phyloP scores from a whole-genome alignment of 768 basidiomycete species.

The Panellus pusillus region DNA sequence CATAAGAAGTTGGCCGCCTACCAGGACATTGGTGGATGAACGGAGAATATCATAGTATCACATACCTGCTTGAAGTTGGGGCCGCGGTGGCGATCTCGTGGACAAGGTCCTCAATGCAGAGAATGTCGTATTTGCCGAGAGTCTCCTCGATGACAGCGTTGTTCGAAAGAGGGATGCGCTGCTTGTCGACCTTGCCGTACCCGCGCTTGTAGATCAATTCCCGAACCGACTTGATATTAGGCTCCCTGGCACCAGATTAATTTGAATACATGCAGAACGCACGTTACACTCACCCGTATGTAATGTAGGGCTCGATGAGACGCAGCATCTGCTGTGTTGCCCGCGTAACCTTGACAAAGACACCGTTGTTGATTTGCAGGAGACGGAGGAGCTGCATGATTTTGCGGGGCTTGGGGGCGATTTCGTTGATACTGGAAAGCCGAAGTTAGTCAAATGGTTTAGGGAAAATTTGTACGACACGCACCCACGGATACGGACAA shows the following conservation, averaged over 20 bases:
- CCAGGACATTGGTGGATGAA: slow-evolving; percentile 9
- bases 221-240: slow-evolving; percentile 94
- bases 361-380: slow-evolving; percentile 99
- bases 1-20: slow-evolving; percentile 95
- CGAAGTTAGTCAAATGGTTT: slow-evolving; percentile 8
- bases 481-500: slow-evolving; percentile 94
- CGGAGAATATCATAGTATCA: slow-evolving; percentile 4
- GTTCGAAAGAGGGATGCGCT: slow-evolving; percentile 93
- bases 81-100: slow-evolving; percentile 95
- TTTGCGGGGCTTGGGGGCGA: slow-evolving; percentile 99
- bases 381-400: slow-evolving; percentile 98
- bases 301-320: slow-evolving; percentile 94
- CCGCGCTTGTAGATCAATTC: slow-evolving; percentile 99
- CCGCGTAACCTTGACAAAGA: slow-evolving; percentile 95
- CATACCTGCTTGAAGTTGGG: slow-evolving; percentile 98
- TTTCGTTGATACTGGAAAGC: slow-evolving; percentile 92
- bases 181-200: slow-evolving; percentile 97
- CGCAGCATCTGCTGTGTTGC: slow-evolving; percentile 98
- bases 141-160: slow-evolving; percentile 89
- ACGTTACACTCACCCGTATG: slow-evolving; percentile 74
- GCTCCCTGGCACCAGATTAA: slow-evolving; percentile 57
- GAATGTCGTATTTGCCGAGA: slow-evolving; percentile 93
- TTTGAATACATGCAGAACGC: not conserved
- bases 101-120: slow-evolving; percentile 95
- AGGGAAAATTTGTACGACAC: slow-evolving; percentile 30